Evolutionary conservation across 2,329 filamentous ascomycete species (phyloP).

Genomic region (Calonectria henricotiae): DNA sequence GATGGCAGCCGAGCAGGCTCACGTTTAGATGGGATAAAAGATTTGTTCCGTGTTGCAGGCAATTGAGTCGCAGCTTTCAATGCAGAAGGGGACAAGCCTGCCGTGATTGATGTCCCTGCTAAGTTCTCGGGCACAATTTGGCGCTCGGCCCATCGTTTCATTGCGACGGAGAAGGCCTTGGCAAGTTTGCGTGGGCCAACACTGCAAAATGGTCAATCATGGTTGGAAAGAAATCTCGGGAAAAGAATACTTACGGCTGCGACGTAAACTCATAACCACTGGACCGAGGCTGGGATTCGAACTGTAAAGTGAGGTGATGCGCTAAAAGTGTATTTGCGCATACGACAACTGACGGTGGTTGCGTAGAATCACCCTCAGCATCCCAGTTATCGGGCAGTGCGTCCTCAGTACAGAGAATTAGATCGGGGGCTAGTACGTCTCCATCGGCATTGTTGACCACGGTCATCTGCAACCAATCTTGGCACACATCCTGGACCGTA

Average conservation of each 20-base stretch:
- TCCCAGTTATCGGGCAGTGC: constrained; percentile 30
- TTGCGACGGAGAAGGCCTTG: constrained; percentile 53
- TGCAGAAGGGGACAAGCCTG: background rate
- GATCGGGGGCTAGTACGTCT: constrained; percentile 45
- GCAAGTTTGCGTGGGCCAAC: constrained; percentile 61
- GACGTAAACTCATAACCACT: constrained; percentile 60
- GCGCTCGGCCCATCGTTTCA: constrained; percentile 51
- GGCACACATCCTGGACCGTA: constrained; percentile 37
- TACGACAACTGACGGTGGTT: constrained; percentile 54
- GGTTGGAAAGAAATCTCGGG: too few species aligned
- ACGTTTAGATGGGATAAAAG: background rate
- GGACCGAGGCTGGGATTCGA: constrained; percentile 42
- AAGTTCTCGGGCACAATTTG: constrained; percentile 26
- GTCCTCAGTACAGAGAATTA: constrained; percentile 50
- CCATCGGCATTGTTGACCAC: constrained; percentile 31
- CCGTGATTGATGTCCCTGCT: background rate
- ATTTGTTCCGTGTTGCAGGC: background rate
- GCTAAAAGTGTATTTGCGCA: constrained; percentile 56
- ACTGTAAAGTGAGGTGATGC: constrained; percentile 40
- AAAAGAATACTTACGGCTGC: constrained; percentile 55
- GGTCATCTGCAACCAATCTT: constrained; percentile 48
- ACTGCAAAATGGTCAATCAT: constrained; percentile 40
- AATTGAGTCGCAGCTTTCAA: background rate
- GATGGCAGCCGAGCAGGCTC: background rate
- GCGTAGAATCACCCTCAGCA: constrained; percentile 29